Conservation (phyloP, 1,284 basidiomycete genomes). For the Cutaneotrichosporon cutaneum region DNA sequence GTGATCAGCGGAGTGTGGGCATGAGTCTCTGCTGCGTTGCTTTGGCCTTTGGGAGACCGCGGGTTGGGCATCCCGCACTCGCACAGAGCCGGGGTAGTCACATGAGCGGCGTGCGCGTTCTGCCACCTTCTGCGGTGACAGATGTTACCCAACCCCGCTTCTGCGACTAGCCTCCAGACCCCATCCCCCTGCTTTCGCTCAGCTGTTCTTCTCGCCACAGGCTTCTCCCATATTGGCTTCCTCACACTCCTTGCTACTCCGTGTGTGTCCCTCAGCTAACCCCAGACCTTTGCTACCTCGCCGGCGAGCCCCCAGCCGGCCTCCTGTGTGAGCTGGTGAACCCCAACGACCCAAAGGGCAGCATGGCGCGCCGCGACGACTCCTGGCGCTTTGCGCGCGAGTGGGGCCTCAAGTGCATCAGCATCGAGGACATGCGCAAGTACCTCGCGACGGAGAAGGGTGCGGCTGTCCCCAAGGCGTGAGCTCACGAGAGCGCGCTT, state of each 20-base stretch:
- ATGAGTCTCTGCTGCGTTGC: too few relatives aligned
- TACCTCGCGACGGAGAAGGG: conserved; percentile 38
- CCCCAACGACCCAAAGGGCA: conserved; percentile 76
- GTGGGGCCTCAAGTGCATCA: conserved; percentile 91
- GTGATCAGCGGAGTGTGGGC: background rate
- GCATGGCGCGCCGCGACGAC: conserved; percentile 95
- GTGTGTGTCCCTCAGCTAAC: conserved; percentile 13
- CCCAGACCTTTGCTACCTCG: conserved; percentile 76
- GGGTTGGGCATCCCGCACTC: background rate
- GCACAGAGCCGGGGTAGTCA: background rate
- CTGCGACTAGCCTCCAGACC: too few relatives aligned
- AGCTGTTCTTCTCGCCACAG: too few relatives aligned
- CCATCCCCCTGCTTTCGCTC: too few relatives aligned
- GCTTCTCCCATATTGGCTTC: too few relatives aligned
- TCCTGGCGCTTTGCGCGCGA: conserved; percentile 87
- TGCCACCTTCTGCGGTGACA: background rate
- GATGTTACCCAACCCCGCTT: too few relatives aligned
- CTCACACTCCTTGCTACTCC: background rate
- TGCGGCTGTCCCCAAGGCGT: conserved; percentile 15
- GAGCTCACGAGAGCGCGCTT: background rate
- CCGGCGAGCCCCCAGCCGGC: conserved; percentile 74
- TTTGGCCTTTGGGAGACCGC: background rate
- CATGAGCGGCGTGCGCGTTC: background rate
- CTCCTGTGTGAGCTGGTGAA: conserved; percentile 95
- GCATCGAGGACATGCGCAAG: conserved; percentile 67